Conservation (phyloP, 257 asterid genomes). For the Solanum piurae region DNA sequence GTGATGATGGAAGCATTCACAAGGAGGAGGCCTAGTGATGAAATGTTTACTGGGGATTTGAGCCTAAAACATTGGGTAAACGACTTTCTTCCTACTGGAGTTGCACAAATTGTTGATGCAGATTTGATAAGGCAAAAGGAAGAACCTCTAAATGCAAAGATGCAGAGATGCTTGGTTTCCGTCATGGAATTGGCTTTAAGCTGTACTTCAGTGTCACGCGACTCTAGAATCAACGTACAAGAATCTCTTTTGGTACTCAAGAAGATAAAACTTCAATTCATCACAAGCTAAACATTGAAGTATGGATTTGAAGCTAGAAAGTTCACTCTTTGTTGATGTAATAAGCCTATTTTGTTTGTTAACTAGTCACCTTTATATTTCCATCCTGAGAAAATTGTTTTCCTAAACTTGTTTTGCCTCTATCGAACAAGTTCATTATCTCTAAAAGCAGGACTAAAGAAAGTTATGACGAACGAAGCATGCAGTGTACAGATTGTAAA, state of each 20-base stretch:
- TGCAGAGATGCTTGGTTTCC: background rate
- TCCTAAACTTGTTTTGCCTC: background rate
- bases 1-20: conserved; percentile 19
- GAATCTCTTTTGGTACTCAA: conserved; percentile 10
- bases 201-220: conserved; percentile 12
- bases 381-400: background rate
- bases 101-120: conserved; percentile 3
- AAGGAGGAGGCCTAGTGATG: conserved; percentile 7
- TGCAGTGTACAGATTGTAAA: background rate
- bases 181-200: conserved; percentile 19
- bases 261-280: conserved; percentile 6
- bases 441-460: background rate
- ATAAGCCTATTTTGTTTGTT: background rate
- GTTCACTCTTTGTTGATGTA: background rate
- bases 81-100: background rate
- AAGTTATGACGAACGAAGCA: background rate
- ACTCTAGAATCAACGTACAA: conserved; percentile 8
- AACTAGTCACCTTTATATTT: background rate
- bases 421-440: background rate
- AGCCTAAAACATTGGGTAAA: conserved; percentile 3
- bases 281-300: background rate
- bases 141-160: background rate
- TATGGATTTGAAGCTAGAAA: background rate
- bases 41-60: conserved; percentile 9
- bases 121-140: conserved; percentile 1